Conservation (phyloP, 148 eudicot genomes). For the Cornus florida region DNA sequence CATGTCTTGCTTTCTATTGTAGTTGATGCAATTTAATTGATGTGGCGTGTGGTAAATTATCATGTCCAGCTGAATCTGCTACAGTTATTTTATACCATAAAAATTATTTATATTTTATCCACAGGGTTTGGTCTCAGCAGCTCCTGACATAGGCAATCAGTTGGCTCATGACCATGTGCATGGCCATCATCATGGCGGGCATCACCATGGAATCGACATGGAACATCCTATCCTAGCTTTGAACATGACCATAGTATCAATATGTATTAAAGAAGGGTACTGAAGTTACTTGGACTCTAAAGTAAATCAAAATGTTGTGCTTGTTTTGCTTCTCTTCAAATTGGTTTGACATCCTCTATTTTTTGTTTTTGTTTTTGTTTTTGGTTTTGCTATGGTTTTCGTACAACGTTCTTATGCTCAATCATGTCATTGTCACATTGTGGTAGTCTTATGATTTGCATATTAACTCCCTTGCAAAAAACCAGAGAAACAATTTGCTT, state of each 20-base stretch:
- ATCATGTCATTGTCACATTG: not conserved
- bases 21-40: slow-evolving; percentile 1
- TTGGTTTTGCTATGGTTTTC: too few relatives aligned
- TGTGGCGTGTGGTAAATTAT: not conserved
- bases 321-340: not conserved
- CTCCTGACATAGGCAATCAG: slow-evolving; percentile 63
- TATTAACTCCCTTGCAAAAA: not conserved
- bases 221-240: slow-evolving; percentile 86
- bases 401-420: not conserved
- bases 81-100: not conserved
- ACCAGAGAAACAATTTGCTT: too few relatives aligned
- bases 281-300: not conserved
- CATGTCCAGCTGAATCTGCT: not conserved
- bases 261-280: slow-evolving; percentile 91
- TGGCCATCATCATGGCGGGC: slow-evolving; percentile 58
- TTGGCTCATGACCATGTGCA: slow-evolving; percentile 51
- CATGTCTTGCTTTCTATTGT: not conserved
- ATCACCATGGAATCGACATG: slow-evolving; percentile 82
- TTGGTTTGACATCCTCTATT: not conserved
- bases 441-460: not conserved
- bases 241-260: slow-evolving; percentile 75
- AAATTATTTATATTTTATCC: slow-evolving; percentile 9
- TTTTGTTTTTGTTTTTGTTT: not conserved
- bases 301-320: not conserved
- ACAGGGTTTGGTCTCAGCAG: slow-evolving; percentile 55